A percentile compares a stretch with the other conserved stretches of the same genome.
These are phyloP conservation scores for Beauveria pseudobassiana DNA, from an alignment of 2,329 filamentous ascomycete species.

Conservation along the genomic window DNA sequence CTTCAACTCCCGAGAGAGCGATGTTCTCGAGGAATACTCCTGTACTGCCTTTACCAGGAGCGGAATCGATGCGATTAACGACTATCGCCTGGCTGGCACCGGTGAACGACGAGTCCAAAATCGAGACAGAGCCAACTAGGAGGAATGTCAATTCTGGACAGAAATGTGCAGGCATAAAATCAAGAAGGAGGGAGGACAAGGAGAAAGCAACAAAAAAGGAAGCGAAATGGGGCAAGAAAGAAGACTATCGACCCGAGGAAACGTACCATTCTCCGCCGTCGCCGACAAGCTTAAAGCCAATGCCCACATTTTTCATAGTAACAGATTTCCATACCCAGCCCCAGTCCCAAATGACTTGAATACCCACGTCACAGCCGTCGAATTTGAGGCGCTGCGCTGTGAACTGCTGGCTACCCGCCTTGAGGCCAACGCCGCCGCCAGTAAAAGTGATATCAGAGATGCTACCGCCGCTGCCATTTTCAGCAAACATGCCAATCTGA, in stretches of 20 bases:
- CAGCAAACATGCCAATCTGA: constrained; percentile 12
- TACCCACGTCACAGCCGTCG: constrained; percentile 55
- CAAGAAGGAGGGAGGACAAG: too few relatives aligned
- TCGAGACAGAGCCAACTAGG: constrained; percentile 10
- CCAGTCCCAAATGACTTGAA: constrained; percentile 68
- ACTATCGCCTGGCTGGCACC: constrained; percentile 13
- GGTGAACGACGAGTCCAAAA: constrained; percentile 16
- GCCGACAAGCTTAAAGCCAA: constrained; percentile 10
- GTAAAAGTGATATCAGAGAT: constrained; percentile 54
- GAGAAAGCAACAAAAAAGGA: too few relatives aligned
- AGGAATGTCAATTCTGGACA: neutral
- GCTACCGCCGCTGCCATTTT: constrained; percentile 27
- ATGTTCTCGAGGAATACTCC: constrained; percentile 48
- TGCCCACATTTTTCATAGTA: constrained; percentile 10
- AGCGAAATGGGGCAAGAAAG: too few relatives aligned
- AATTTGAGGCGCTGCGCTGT: constrained; percentile 60
- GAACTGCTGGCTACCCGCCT: constrained; percentile 55
- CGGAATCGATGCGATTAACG: neutral
- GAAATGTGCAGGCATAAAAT: too few relatives aligned
- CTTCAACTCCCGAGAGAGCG: constrained; percentile 31
- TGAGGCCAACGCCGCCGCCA: constrained; percentile 43
- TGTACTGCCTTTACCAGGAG: constrained; percentile 12
- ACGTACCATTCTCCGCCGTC: neutral
- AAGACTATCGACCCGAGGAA: too few relatives aligned
- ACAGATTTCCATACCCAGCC: constrained; percentile 45